A percentile compares a stretch with the other conserved stretches of the same genome.
These are phyloP conservation scores for Boechera stricta DNA, from an alignment of 345 rosid genomes.

Conservation along the genomic window DNA sequence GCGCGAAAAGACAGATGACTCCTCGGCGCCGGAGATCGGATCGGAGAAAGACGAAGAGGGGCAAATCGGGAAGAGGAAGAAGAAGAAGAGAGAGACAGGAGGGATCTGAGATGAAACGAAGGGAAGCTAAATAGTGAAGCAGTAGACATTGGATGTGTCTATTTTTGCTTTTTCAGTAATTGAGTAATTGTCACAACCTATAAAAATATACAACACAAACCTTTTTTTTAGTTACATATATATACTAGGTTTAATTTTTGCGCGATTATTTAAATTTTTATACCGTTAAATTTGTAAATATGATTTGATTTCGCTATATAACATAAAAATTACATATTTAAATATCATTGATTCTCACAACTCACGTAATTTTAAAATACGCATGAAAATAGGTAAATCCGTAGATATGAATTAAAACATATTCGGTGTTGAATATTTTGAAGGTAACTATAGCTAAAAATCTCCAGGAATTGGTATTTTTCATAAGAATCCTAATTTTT, in stretches of 20 bases:
- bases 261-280: background rate
- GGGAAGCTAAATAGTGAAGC: conserved; percentile 2
- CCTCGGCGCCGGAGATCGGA: conserved; percentile 31
- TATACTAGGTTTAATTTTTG: background rate
- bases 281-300: background rate
- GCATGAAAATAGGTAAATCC: background rate
- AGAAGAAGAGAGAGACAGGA: conserved; percentile 24
- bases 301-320: background rate
- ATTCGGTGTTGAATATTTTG: too few relatives aligned
- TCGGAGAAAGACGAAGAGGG: conserved; percentile 15
- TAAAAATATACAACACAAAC: background rate
- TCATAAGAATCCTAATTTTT: too few relatives aligned
- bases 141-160: conserved; percentile 27
- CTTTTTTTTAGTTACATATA: background rate
- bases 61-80: conserved; percentile 19
- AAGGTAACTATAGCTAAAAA: too few relatives aligned
- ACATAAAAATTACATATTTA: background rate
- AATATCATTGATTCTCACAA: background rate
- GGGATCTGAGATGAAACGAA: conserved; percentile 27
- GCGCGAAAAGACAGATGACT: conserved; percentile 28
- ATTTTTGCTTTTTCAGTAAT: background rate
- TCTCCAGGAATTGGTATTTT: too few relatives aligned
- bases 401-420: too few relatives aligned
- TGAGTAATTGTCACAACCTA: background rate
- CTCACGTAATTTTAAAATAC: background rate